Evolutionary conservation across 768 basidiomycete species (phyloP), one percentile per base, ranked within the genome.

Genomic region (Russula olivacea): DNA sequence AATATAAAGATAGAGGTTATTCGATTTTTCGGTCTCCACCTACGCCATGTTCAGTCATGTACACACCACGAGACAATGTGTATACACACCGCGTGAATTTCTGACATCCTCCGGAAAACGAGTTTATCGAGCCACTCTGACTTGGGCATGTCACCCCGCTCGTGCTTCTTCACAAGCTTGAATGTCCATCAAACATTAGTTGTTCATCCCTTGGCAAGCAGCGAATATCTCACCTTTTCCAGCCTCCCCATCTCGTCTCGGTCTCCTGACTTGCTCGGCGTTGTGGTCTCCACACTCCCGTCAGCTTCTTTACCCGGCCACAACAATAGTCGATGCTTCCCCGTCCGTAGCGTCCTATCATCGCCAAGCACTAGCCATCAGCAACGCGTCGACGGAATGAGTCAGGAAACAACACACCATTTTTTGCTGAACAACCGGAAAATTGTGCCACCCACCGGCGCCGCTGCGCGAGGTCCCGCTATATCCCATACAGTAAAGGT

Each of bases 401-500:
- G 12, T 9, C 32, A 40, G 11, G n/a, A 47, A 1, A 47, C 4
- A 1, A 74, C 81, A 53, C 64, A 91, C 94, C 89, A 88, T 78
- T 98, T 97, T 83, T 91, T 90, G 15, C 93, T 89, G 74, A 99
- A 99, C 43, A 99, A 69, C 21, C 84, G 80, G 71, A 98, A 88
- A 0, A 93, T 97, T 3, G 93, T 85, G 0, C 95, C 96, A 34
- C 96, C 97, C 4, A 98, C 87, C 7, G 94, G 90, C 19, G 84
- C 79, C 2, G 91, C 86, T 51, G 81, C 78, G 8, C 91, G 82
- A 25, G 93, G 87, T 0, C 91, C 89, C 41, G 86, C 89, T 62
- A 94, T 94, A 71, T 98, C 95, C 91, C 93, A 98, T 8, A 98
- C 88, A 0, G 97, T 98, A 70, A 98, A 89, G 0, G 90, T 88